A percentile compares a stretch with the other conserved stretches of the same genome.
Evolutionary conservation across 2,329 filamentous ascomycete genomes (phyloP).

Genomic region (Trichophyton rubrum): DNA sequence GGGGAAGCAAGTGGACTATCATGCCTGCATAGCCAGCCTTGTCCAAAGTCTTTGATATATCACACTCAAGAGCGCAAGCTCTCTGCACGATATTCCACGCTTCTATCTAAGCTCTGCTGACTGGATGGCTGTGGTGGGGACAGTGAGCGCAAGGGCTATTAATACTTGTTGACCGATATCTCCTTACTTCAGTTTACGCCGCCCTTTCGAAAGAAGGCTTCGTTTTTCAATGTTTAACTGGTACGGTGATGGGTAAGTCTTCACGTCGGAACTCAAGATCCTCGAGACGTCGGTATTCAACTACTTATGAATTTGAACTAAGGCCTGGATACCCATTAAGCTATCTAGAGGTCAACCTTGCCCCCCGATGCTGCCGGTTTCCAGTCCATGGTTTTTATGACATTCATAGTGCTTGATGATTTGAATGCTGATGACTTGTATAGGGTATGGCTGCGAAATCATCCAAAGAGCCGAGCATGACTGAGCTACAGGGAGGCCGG

Average conservation of each 20-base stretch:
- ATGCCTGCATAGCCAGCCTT: not conserved
- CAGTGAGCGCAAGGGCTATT: not conserved
- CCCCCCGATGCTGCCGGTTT: not conserved
- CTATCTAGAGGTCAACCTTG: not conserved
- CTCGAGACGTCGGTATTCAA: not conserved
- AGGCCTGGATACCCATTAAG: not conserved
- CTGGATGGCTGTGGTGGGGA: not conserved
- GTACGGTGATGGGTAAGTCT: constrained; percentile 3
- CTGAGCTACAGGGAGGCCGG: not conserved
- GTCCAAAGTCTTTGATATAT: not conserved
- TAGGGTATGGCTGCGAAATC: not conserved
- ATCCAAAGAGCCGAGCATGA: not conserved
- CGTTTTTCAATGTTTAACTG: not conserved
- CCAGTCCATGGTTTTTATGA: not conserved
- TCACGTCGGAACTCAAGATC: not conserved
- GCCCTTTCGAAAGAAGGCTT: not conserved
- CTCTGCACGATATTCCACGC: not conserved
- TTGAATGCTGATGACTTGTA: not conserved
- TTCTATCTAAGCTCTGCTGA: not conserved
- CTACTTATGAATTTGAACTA: constrained; percentile 1
- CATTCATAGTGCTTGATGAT: not conserved
- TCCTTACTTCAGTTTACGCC: not conserved
- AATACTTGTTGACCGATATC: not conserved
- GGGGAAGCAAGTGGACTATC: not conserved
- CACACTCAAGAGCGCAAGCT: not conserved